phyloP scores from a whole-genome alignment of 345 rosid species.

The Punica granatum region DNA sequence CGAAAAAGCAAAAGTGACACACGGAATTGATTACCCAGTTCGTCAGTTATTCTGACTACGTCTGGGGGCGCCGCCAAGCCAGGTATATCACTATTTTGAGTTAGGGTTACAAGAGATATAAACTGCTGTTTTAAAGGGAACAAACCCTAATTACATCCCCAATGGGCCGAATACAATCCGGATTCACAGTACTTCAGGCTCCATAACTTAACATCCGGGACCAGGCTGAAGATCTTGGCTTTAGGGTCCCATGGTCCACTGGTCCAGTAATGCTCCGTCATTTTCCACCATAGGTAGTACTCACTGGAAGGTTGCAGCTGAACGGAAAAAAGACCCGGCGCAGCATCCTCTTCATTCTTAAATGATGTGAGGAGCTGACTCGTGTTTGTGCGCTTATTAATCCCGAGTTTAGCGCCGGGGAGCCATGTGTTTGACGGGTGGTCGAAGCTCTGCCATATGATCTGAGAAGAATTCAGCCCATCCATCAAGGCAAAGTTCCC shows the following conservation, averaged over 20 bases:
- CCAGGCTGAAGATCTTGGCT: slow-evolving; percentile 24
- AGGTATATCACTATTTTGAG: too few species aligned
- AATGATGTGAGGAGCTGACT: slow-evolving; percentile 45
- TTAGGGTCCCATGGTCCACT: slow-evolving; percentile 59
- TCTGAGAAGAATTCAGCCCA: slow-evolving; percentile 6
- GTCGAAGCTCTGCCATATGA: slow-evolving; percentile 75
- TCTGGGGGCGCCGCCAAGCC: too few species aligned
- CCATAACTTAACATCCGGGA: too few species aligned
- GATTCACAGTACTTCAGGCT: too few species aligned
- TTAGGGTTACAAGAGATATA: too few species aligned
- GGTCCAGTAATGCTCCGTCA: slow-evolving; percentile 36
- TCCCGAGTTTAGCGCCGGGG: slow-evolving; percentile 51
- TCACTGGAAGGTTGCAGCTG: slow-evolving; percentile 46
- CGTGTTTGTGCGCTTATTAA: slow-evolving; percentile 27
- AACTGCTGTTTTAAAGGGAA: too few species aligned
- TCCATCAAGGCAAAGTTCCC: slow-evolving; percentile 59
- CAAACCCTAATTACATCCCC: too few species aligned
- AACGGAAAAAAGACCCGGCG: slow-evolving; percentile 67
- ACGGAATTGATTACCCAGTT: too few species aligned
- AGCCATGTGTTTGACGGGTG: slow-evolving; percentile 65
- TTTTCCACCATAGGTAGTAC: slow-evolving; percentile 47
- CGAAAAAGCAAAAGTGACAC: too few species aligned
- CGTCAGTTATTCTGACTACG: too few species aligned
- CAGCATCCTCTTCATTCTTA: slow-evolving; percentile 53
- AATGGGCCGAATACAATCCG: too few species aligned